Conservation (phyloP, 306 rosid species). For the Coriaria nepalensis region DNA sequence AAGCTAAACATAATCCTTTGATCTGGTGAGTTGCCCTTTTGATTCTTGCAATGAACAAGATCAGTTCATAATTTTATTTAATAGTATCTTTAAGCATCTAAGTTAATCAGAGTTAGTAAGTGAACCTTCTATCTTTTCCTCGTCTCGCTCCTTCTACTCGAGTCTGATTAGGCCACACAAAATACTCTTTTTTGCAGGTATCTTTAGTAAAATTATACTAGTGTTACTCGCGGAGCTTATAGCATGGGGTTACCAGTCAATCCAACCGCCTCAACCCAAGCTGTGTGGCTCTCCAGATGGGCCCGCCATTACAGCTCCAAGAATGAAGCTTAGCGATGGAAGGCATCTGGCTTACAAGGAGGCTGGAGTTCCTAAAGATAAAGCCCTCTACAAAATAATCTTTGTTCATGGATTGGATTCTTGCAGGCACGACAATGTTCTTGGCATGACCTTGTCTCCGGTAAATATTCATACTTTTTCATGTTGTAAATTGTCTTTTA, state of each 20-base stretch:
- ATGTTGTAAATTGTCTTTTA: background rate
- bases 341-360: constrained; percentile 80
- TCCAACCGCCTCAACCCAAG: constrained; percentile 61
- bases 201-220: constrained; percentile 33
- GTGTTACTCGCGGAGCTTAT: constrained; percentile 46
- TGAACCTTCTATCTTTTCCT: too few relatives aligned
- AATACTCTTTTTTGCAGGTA: constrained; percentile 30
- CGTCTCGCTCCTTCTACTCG: too few relatives aligned
- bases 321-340: constrained; percentile 76
- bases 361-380: constrained; percentile 57
- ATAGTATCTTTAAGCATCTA: too few relatives aligned
- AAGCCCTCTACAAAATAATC: constrained; percentile 53
- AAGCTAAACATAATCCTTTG: too few relatives aligned
- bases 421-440: constrained; percentile 53
- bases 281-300: constrained; percentile 70
- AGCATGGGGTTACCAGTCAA: constrained; percentile 69
- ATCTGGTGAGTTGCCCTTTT: too few relatives aligned
- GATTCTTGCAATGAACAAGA: too few relatives aligned
- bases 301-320: constrained; percentile 54
- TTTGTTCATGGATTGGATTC: constrained; percentile 37
- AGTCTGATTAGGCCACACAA: too few relatives aligned
- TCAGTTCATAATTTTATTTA: too few relatives aligned
- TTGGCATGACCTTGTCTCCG: constrained; percentile 35
- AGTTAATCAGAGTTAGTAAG: too few relatives aligned
- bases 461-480: constrained; percentile 18